Evolutionary conservation across 2,329 filamentous ascomycete species (phyloP), one percentile per base, ranked within the genome.

Genomic region (Davidsoniella australis): DNA sequence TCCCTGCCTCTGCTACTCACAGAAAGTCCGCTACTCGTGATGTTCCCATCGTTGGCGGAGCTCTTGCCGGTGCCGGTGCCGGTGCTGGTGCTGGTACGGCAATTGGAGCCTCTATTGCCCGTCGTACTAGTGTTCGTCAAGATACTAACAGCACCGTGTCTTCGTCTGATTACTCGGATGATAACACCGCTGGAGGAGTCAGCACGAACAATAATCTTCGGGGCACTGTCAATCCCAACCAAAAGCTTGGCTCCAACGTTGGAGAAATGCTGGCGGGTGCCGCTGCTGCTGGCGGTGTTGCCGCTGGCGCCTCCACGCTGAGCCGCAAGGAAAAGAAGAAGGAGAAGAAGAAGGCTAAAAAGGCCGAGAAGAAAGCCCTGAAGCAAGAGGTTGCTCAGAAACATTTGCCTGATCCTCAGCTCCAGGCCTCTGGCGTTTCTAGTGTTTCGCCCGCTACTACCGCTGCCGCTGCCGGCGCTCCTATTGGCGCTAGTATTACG

Each of bases 311-410:
- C 23, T 12, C 39, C 10, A 24, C 20, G 2, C n/a, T 49, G 14
- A 23, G 47, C 18, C 51, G 43, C 36, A 49, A 49, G 26, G 51
- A 50, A n/a, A 80, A 77, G 58, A 85, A 84, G 61, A 87, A 84
- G 65, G 89, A 85, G 63, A 86, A 82, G 66, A 85, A 82, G 68
- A 87, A 85, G 71, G 73, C 74, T 26, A 83, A 80, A 63, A 85
- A 84, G 66, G 75, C 80, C 5, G 56, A 66, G 53, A 62, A 65
- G 43, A 61, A 59, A 52, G 48, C 41, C 9, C 23, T 50, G 1
- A 33, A 46, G 24, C 24, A 43, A 24, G 8, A 29, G 2, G 3
- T 26, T 17, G 29, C 9, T 4, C 41, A 8, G 12, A 9, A 18
- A 4, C 18, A 41, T 23, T n/a, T 12, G 2, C 3, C 3, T 1